phyloP scores from a whole-genome alignment of 805 yeast species.

The Starmera pachycereana region DNA sequence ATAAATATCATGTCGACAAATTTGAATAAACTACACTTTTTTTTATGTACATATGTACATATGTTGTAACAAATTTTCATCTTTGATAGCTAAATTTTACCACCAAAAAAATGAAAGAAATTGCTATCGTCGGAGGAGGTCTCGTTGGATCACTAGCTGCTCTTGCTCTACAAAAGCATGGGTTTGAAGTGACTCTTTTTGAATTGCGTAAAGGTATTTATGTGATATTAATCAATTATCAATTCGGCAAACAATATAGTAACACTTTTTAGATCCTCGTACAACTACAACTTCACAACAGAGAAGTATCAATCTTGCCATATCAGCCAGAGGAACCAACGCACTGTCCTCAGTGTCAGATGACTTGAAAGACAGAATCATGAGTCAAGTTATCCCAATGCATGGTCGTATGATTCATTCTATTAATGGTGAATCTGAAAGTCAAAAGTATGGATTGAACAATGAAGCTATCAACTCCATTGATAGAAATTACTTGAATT shows the following conservation, averaged over 20 bases:
- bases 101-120: background rate
- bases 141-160: conserved; percentile 83
- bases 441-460: conserved; percentile 69
- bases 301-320: conserved; percentile 78
- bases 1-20: no score
- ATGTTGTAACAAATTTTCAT: no score
- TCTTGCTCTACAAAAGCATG: conserved; percentile 63
- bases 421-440: conserved; percentile 44
- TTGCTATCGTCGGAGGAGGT: conserved; percentile 78
- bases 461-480: conserved; percentile 73
- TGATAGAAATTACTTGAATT: conserved; percentile 64
- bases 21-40: no score
- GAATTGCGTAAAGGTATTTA: conserved; percentile 41
- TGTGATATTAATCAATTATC: no score
- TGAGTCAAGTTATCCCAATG: conserved; percentile 70
- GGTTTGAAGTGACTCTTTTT: conserved; percentile 60
- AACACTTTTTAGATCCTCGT: conserved; percentile 41
- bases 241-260: no score
- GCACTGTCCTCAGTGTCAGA: conserved; percentile 57
- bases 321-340: conserved; percentile 73
- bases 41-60: no score
- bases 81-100: no score
- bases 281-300: conserved; percentile 27
- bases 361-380: conserved; percentile 43
- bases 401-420: conserved; percentile 86